Evolutionary conservation across 1,139 yeast genomes (phyloP), one percentile per base, ranked within the genome.

Genomic region (Diutina scorzettiae): DNA sequence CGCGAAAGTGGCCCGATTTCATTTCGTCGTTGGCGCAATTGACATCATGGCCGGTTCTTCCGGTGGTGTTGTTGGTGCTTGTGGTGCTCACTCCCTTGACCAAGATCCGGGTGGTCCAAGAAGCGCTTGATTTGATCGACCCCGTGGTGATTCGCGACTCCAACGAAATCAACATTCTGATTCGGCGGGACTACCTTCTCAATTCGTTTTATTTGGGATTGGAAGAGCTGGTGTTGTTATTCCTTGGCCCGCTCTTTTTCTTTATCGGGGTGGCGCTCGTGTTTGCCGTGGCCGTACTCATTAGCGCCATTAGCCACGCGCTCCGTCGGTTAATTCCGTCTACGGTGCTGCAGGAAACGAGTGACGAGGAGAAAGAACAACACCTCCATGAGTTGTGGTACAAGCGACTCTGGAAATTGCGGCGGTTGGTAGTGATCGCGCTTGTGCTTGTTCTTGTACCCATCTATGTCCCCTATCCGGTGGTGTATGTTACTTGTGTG

Each of bases 381-480:
- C 9, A 24, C 7, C 27, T 11, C 7, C 27, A 24, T n/a, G n/a
- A n/a, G n/a, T n/a, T n/a, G n/a, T 21, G 39, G 39, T 34, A 17
- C 11, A 4, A 30, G 20, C 16, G 33, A 19, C 5, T 30, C 17
- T 34, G 39, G 39, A 28, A 14, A 5, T 16, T 4, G 12, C 27
- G 39, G 2, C 28, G 39, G 9, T 3, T 16, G 19, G 16, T 34
- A 12, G 29, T 17, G 28, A 34, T 23, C 20, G 27, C n/a, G 27
- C 8, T 14, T 4, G 25, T 34, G 20, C 11, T 39, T 9, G 32
- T 21, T 3, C 19, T 46, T 19, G 81, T 82, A 4, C 63, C 80
- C 24, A 58, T 78, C 31, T 79, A 78, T 53, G 62, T 84, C 21
- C 96, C 96, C 1, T 86, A 79, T 53, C 95, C 86, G 55, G 70